phyloP scores from a whole-genome alignment of 2,329 filamentous ascomycete species.

The Ciborinia camelliae region DNA sequence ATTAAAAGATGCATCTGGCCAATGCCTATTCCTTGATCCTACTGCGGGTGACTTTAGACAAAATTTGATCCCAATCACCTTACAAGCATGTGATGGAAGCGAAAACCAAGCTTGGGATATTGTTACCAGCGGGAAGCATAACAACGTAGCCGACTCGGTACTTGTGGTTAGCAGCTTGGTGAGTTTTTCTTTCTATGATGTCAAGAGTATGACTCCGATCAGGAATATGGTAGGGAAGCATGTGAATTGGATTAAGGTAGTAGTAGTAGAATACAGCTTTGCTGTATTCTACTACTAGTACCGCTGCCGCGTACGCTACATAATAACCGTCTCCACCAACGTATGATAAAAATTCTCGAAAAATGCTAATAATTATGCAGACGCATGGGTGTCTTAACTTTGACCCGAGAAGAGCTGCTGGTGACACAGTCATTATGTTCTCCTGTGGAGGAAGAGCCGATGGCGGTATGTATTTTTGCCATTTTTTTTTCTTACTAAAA shows the following conservation, averaged over 20 bases:
- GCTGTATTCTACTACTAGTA: too few species aligned
- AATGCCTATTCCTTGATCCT: slow-evolving; percentile 44
- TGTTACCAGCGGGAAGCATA: slow-evolving; percentile 49
- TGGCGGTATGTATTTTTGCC: slow-evolving; percentile 37
- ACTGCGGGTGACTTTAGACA: slow-evolving; percentile 46
- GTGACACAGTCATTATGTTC: slow-evolving; percentile 54
- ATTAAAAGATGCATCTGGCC: slow-evolving; percentile 44
- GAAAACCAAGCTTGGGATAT: slow-evolving; percentile 45
- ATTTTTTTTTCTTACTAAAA: neutral
- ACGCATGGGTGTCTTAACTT: slow-evolving; percentile 59
- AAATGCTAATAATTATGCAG: slow-evolving; percentile 27
- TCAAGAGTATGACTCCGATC: too few species aligned
- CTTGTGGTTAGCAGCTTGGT: slow-evolving; percentile 54
- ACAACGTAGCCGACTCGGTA: slow-evolving; percentile 45
- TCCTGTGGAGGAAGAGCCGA: slow-evolving; percentile 58
- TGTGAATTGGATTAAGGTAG: too few species aligned
- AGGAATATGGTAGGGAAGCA: too few species aligned
- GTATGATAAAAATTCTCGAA: neutral
- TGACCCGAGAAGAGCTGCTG: slow-evolving; percentile 49
- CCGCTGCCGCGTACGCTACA: too few species aligned
- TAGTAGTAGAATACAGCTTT: too few species aligned
- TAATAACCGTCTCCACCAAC: too few species aligned
- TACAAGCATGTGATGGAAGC: slow-evolving; percentile 43
- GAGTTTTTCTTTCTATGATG: slow-evolving; percentile 20
- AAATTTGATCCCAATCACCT: slow-evolving; percentile 45